These are phyloP conservation scores for Erucastrum elatum DNA, from an alignment of 345 rosid genomes.

Conservation along the genomic window DNA sequence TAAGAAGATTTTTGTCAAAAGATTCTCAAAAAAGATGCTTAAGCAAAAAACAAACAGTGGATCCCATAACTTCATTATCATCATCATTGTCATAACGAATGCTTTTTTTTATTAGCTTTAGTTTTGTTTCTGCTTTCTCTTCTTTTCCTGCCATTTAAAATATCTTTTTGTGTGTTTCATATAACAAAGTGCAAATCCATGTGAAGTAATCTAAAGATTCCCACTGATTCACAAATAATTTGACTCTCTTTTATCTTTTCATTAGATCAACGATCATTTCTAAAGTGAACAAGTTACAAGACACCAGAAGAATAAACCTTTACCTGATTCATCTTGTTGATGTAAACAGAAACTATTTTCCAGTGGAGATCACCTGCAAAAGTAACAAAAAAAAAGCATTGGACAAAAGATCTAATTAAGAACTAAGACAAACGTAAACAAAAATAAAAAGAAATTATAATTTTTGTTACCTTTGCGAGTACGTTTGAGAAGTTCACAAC, in stretches of 20 bases:
- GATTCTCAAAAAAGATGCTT: slow-evolving; percentile 16
- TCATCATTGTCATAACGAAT: slow-evolving; percentile 28
- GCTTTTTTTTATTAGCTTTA: slow-evolving; percentile 27
- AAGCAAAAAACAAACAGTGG: slow-evolving; percentile 32
- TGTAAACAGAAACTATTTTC: slow-evolving; percentile 92
- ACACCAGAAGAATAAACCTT: background rate
- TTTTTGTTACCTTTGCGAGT: slow-evolving; percentile 79
- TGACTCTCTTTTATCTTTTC: slow-evolving; percentile 35
- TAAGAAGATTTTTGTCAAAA: background rate
- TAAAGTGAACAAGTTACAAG: slow-evolving; percentile 28
- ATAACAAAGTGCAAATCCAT: slow-evolving; percentile 37
- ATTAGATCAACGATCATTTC: slow-evolving; percentile 39
- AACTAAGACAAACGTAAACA: background rate
- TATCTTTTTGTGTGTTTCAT: slow-evolving; percentile 31
- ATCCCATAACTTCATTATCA: slow-evolving; percentile 33
- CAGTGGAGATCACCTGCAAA: slow-evolving; percentile 95
- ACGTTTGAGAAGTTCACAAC: slow-evolving; percentile 93
- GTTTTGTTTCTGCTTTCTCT: slow-evolving; percentile 39
- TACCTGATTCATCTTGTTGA: slow-evolving; percentile 90
- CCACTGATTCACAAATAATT: slow-evolving; percentile 43
- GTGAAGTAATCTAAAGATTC: slow-evolving; percentile 37
- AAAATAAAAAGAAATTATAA: background rate
- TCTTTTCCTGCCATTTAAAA: slow-evolving; percentile 36
- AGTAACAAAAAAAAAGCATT: slow-evolving; percentile 25
- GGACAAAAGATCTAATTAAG: background rate